A percentile compares a stretch with the other conserved stretches of the same genome.
These are phyloP conservation scores for Acacia pycnantha DNA, from an alignment of 331 rosid species.

Conservation along the genomic window DNA sequence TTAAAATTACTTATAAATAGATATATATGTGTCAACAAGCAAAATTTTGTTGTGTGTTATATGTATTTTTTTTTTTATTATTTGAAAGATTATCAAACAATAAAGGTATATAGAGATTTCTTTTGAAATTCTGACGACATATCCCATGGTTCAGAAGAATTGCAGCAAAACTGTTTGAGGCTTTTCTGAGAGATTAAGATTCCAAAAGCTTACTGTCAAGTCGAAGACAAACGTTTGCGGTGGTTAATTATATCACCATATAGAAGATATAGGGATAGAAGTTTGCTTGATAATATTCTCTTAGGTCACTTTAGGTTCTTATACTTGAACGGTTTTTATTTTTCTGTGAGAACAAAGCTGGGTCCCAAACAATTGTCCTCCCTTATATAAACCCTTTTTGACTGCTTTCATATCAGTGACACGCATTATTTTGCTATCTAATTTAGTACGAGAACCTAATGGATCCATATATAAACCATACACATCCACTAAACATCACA, in stretches of 20 bases:
- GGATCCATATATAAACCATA: constrained; percentile 18
- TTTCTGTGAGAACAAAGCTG: constrained; percentile 21
- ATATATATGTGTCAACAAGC: background rate
- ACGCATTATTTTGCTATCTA: constrained; percentile 29
- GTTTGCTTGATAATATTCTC: constrained; percentile 25
- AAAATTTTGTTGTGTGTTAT: background rate
- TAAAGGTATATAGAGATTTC: constrained; percentile 12
- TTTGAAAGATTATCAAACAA: background rate
- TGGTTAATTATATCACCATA: background rate
- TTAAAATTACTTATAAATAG: background rate
- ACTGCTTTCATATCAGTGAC: constrained; percentile 30
- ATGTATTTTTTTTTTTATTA: background rate
- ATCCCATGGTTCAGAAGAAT: constrained; percentile 22
- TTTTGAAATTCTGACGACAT: constrained; percentile 16
- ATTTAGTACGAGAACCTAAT: constrained; percentile 13
- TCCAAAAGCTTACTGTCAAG: constrained; percentile 41
- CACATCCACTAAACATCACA: constrained; percentile 39
- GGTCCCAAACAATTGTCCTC: constrained; percentile 49
- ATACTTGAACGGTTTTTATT: constrained; percentile 42
- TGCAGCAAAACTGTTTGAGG: constrained; percentile 12
- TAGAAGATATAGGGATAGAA: background rate
- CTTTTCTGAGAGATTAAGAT: constrained; percentile 20
- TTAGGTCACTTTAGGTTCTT: constrained; percentile 28
- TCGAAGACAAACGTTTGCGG: constrained; percentile 52
- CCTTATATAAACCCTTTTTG: constrained; percentile 21